phyloP scores from a whole-genome alignment of 345 rosid genomes.

The Salix koriyanagi region DNA sequence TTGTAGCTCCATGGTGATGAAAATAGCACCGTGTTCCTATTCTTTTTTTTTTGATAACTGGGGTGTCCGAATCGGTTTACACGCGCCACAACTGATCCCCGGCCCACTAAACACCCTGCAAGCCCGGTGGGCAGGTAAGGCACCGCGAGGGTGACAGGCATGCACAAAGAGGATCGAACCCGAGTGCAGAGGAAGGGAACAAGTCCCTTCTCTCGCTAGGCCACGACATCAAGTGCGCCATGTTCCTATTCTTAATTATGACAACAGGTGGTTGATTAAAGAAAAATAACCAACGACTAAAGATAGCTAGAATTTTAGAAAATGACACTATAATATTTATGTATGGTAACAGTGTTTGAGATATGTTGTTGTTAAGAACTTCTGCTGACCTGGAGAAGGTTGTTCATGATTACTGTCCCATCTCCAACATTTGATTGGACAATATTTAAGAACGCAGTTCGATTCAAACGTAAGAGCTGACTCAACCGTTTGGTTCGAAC shows the following conservation, averaged over 20 bases:
- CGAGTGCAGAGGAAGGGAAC: too few relatives aligned
- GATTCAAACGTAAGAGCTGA: conserved; percentile 86
- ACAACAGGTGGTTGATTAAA: background rate
- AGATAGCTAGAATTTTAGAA: background rate
- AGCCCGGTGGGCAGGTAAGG: too few relatives aligned
- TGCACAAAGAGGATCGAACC: too few relatives aligned
- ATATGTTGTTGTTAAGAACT: background rate
- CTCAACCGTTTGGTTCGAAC: conserved; percentile 74
- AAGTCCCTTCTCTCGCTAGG: too few relatives aligned
- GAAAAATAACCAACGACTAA: background rate
- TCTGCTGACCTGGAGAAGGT: conserved; percentile 71
- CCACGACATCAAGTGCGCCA: too few relatives aligned
- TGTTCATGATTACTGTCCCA: conserved; percentile 81
- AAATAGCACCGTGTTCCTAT: too few relatives aligned
- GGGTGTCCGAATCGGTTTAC: fast-evolving
- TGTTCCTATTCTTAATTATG: background rate
- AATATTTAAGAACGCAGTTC: conserved; percentile 59
- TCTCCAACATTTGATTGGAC: conserved; percentile 87
- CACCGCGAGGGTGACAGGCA: too few relatives aligned
- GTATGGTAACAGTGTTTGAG: background rate
- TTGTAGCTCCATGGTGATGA: background rate
- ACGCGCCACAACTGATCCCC: too few relatives aligned
- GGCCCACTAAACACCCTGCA: too few relatives aligned
- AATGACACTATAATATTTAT: background rate
- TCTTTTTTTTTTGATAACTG: too few relatives aligned